Conservation (phyloP, 148 eudicot species). For the Chenopodium suecicum region DNA sequence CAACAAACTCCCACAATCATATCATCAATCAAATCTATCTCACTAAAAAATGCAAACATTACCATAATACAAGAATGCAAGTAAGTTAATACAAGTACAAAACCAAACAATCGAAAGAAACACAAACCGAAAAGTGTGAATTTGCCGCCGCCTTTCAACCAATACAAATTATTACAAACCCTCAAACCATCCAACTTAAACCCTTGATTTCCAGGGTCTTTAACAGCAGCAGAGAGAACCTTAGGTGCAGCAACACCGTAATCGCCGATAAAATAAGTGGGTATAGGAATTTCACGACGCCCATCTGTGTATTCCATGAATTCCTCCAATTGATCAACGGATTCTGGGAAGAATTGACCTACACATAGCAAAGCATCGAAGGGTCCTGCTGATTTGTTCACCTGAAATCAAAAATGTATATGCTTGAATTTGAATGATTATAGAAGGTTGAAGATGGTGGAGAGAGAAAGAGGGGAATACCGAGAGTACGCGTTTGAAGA, state of each 20-base stretch:
- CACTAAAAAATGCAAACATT: background rate
- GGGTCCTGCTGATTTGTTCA: slow-evolving; percentile 93
- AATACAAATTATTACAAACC: slow-evolving; percentile 67
- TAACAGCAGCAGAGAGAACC: slow-evolving; percentile 53
- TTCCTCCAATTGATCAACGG: slow-evolving; percentile 60
- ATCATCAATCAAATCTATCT: background rate
- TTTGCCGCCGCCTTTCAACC: slow-evolving; percentile 92
- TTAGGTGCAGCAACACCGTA: slow-evolving; percentile 69
- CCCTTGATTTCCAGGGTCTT: slow-evolving; percentile 59
- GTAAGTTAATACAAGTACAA: background rate
- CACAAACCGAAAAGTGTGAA: slow-evolving; percentile 58
- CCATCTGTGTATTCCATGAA: slow-evolving; percentile 73
- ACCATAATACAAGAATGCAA: background rate
- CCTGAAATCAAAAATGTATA: slow-evolving; percentile 36
- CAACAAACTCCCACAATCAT: background rate
- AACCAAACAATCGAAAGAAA: background rate
- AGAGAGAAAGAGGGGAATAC: slow-evolving; percentile 35
- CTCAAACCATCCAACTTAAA: slow-evolving; percentile 88
- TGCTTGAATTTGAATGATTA: background rate
- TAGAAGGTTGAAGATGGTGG: background rate
- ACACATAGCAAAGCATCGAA: slow-evolving; percentile 88
- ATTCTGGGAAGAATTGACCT: slow-evolving; percentile 91
- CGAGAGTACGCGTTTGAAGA: slow-evolving; percentile 79
- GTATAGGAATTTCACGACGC: slow-evolving; percentile 57
- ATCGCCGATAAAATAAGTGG: slow-evolving; percentile 86